Conservation (phyloP, 352 stramenopile species). For the Elongisporangium anandrum region DNA sequence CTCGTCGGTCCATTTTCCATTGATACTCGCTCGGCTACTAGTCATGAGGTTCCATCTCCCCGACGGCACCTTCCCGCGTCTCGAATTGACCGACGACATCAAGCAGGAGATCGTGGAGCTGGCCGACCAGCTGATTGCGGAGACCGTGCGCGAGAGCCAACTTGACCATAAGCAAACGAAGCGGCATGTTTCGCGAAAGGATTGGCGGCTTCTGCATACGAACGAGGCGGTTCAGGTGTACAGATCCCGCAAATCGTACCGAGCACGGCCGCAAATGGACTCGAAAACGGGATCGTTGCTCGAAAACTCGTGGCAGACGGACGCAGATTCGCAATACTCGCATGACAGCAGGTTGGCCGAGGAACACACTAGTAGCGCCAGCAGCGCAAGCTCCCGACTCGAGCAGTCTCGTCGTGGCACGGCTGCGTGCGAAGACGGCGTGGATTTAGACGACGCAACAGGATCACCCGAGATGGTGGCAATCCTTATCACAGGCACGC, state of each 20-base stretch:
- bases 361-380: not conserved
- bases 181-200: constrained; percentile 20
- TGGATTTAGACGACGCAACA: constrained; percentile 6
- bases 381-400: not conserved
- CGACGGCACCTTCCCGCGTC: constrained; percentile 22
- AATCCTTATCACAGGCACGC: constrained; percentile 27
- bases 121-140: constrained; percentile 49
- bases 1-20: not conserved
- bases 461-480: constrained; percentile 14
- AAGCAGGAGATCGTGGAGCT: constrained; percentile 35
- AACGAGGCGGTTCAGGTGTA: constrained; percentile 58
- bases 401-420: not conserved
- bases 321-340: too few species aligned
- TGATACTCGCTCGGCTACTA: not conserved
- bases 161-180: constrained; percentile 29
- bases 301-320: constrained; percentile 21
- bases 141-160: constrained; percentile 50
- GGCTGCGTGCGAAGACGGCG: constrained; percentile 9
- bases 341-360: not conserved
- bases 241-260: constrained; percentile 20
- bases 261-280: not conserved
- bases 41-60: constrained; percentile 45
- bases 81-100: constrained; percentile 21
- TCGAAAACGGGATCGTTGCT: not conserved
- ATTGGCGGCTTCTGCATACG: constrained; percentile 53